Percentiles rank a stretch among this genome's conserved stretches.
Conservation (phyloP, 2,329 filamentous ascomycete genomes). For the Plectosphaerella sp. region DNA sequence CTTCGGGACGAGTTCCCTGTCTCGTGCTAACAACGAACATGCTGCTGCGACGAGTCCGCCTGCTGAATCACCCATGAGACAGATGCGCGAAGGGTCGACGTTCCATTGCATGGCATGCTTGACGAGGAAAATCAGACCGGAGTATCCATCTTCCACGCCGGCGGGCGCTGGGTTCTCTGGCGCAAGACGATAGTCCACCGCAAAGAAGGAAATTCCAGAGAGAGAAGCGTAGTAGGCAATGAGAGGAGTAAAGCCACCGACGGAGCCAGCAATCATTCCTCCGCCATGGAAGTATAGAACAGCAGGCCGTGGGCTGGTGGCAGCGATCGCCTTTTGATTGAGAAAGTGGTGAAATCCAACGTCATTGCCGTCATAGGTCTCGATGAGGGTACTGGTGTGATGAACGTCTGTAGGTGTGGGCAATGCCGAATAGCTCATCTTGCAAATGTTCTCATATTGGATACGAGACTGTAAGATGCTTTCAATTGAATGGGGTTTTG, state of each 20-base stretch:
- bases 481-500: too few species aligned
- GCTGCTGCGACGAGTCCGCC: slow-evolving; percentile 16
- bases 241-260: slow-evolving; percentile 17
- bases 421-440: too few species aligned
- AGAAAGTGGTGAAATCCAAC: slow-evolving; percentile 14
- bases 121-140: slow-evolving; percentile 18
- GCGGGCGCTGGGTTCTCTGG: slow-evolving; percentile 33
- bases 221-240: slow-evolving; percentile 19
- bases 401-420: slow-evolving; percentile 4
- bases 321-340: not conserved
- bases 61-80: slow-evolving; percentile 16
- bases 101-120: slow-evolving; percentile 15
- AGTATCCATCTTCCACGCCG: slow-evolving; percentile 30
- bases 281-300: slow-evolving; percentile 36
- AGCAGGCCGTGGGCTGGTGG: slow-evolving; percentile 14
- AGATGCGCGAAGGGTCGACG: slow-evolving; percentile 14
- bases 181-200: slow-evolving; percentile 36
- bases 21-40: slow-evolving; percentile 32
- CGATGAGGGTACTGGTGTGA: slow-evolving; percentile 8
- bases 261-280: slow-evolving; percentile 28
- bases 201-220: slow-evolving; percentile 27
- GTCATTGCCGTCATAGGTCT: slow-evolving; percentile 11
- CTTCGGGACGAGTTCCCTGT: slow-evolving; percentile 16
- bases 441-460: too few species aligned
- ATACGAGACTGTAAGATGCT: too few species aligned